Evolutionary conservation across 208 protist species (phyloP).

Genomic region (Leishmania arabica): DNA sequence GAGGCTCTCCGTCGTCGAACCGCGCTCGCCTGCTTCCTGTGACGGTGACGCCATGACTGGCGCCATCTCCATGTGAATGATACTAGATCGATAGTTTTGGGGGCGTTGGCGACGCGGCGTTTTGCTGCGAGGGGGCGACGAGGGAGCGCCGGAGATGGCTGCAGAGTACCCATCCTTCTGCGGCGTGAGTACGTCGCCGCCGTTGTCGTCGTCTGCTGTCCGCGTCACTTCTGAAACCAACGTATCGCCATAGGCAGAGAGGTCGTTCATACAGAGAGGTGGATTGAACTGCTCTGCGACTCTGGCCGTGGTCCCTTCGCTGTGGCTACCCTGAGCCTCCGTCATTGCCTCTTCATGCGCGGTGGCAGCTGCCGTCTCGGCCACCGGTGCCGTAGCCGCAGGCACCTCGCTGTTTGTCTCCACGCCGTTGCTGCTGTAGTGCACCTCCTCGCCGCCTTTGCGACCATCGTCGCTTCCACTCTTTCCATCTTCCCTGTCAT

Average conservation of each 20-base stretch:
- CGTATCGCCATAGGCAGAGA: not conserved
- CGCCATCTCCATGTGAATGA: conserved; percentile 38
- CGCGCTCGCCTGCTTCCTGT: conserved; percentile 1
- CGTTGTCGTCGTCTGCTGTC: not conserved
- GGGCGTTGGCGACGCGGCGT: conserved; percentile 37
- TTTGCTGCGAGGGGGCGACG: conserved; percentile 29
- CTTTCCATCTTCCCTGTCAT: not conserved
- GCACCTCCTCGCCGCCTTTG: no score
- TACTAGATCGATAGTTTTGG: conserved; percentile 31
- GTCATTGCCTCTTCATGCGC: not conserved
- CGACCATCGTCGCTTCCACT: not conserved
- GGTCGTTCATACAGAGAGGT: not conserved
- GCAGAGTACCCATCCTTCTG: not conserved
- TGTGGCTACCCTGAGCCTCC: not conserved
- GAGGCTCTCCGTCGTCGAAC: conserved; percentile 10
- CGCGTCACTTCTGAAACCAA: not conserved
- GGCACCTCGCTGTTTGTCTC: not conserved
- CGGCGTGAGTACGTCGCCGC: not conserved
- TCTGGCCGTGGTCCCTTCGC: not conserved
- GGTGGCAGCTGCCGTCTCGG: not conserved
- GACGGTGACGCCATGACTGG: conserved; percentile 9
- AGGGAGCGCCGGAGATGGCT: not conserved
- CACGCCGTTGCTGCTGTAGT: not conserved
- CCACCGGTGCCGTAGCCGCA: not conserved
- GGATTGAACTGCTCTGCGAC: not conserved